Evolutionary conservation across 2,329 filamentous ascomycete genomes (phyloP).

Genomic region (Aspergillus phoenicis): DNA sequence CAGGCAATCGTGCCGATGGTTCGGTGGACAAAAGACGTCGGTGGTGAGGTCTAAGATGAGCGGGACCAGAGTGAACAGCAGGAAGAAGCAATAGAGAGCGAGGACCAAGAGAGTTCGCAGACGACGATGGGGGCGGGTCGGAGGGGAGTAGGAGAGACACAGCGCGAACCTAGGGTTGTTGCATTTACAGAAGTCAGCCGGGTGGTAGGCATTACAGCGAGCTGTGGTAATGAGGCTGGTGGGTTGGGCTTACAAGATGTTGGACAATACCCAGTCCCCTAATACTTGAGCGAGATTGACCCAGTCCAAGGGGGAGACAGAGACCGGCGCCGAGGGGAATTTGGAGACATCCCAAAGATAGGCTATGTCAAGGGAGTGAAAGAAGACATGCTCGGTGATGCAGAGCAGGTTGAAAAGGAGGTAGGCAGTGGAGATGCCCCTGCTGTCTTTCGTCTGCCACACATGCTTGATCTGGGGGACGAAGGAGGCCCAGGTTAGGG

Average conservation of each 20-base stretch:
- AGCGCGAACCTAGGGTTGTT: no score
- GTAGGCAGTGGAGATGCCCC: neutral
- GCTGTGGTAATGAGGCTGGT: no score
- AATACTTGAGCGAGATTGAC: neutral
- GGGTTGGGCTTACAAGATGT: neutral
- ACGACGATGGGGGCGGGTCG: neutral
- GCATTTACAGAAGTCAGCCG: no score
- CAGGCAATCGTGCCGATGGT: neutral
- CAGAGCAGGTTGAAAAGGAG: neutral
- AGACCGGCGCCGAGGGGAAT: neutral
- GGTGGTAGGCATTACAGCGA: no score
- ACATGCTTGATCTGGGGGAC: neutral
- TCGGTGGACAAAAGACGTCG: neutral
- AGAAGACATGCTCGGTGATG: neutral
- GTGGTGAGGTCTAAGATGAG: neutral
- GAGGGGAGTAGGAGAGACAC: neutral
- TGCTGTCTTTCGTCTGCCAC: neutral
- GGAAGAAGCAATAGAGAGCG: neutral
- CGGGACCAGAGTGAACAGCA: neutral
- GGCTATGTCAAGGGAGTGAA: neutral
- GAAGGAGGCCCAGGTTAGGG: neutral
- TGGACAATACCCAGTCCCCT: neutral
- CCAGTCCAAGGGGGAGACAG: neutral
- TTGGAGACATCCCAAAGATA: neutral
- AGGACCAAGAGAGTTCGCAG: neutral